These are phyloP conservation scores for Sphenostylis stenocarpa DNA, from an alignment of 306 rosid species.

Conservation along the genomic window DNA sequence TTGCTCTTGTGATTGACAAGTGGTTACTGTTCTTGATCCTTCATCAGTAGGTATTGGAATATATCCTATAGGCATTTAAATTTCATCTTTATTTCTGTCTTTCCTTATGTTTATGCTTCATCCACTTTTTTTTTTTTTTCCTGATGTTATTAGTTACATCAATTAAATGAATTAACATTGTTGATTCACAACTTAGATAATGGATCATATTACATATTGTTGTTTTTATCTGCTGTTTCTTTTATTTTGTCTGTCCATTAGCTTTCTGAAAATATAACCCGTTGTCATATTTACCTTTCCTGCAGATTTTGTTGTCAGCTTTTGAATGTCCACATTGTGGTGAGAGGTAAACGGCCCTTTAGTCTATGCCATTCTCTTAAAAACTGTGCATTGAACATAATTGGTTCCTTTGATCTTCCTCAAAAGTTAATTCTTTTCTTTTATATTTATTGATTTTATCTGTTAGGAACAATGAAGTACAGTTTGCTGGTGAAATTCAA, in stretches of 20 bases:
- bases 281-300: not conserved
- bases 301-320: conserved; percentile 86
- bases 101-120: not conserved
- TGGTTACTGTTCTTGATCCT: not conserved
- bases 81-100: not conserved
- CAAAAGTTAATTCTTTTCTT: conserved; percentile 2
- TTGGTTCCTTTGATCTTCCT: conserved; percentile 1
- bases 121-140: not conserved
- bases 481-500: conserved; percentile 97
- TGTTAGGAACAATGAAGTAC: conserved; percentile 86
- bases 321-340: conserved; percentile 91
- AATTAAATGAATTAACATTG: conserved; percentile 9
- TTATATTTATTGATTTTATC: not conserved
- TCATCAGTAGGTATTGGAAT: conserved; percentile 2
- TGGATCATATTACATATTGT: not conserved
- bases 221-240: conserved; percentile 12
- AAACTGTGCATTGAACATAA: not conserved
- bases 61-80: not conserved
- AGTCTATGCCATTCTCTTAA: conserved; percentile 2
- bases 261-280: conserved; percentile 15
- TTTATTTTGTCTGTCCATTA: not conserved
- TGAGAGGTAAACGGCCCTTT: conserved; percentile 64
- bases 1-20: not conserved
- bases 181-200: not conserved
- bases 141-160: not conserved